Base-by-base conservation (phyloP, 495 filamentous ascomycete species). In the Mytilinidion resinicola region DNA sequence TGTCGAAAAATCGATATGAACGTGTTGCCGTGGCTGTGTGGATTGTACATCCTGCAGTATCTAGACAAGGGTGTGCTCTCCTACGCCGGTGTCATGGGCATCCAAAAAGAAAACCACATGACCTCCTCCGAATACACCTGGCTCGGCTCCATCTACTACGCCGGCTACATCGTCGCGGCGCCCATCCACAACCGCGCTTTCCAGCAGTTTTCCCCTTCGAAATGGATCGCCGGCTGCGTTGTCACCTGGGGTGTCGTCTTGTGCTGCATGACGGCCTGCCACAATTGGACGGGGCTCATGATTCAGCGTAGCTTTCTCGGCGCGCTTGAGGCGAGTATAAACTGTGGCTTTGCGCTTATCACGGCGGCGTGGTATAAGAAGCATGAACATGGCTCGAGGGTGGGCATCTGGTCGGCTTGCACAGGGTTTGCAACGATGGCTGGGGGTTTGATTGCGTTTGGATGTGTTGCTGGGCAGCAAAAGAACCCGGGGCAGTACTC, bases 31-130 rank as follows among this genome's bases (percentile, higher is more conserved):
- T 47, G 36, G 53, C 36, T 56, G 5, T 56, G 53, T 30, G 53
- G 14, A 15, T 15, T 56, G 12, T 56, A 56, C 41, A 19, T 44
- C 37, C 48, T 56, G 37, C 53, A 56, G 30, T 56, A 47, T 17
- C 36, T 56, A 12, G 53, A 56, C 39, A 56, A 56, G 53, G 41
- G 38, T 3, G 41, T 48, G 2, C 42, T 57, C n/a, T 49, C 42
- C 10, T 51, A 57, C 21, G 54, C 54, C n/a, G 33, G 54, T 8
- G 54, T 57, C 12, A 57, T 57, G 54, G 54, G 54, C n/a, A 11
- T 53, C 9, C 44, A 48, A 14, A 36, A 19, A 34, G 54, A 57
- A 19, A 57, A 1, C 19, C 1, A 25, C 17, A 19, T 57, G 14
- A 53, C 9, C 39, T 25, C 41, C 12, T 35, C 41, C 8, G 20